Conservation (phyloP, 2,329 filamentous ascomycete species). For the Fusarium metavorans region DNA sequence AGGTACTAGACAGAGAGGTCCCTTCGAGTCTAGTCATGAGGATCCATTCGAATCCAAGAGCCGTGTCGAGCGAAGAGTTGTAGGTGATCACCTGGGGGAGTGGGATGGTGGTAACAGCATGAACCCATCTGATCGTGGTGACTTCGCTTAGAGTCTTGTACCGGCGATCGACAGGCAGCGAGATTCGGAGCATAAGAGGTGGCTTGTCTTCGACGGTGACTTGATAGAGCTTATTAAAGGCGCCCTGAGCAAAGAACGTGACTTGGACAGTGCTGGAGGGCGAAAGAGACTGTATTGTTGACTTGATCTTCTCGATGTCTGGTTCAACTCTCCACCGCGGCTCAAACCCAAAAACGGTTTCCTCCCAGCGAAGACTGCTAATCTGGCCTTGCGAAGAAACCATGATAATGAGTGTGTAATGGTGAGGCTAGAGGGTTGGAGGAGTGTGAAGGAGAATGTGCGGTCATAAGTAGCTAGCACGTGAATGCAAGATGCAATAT, state of each 20-base stretch:
- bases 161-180: slow-evolving; percentile 51
- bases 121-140: slow-evolving; percentile 52
- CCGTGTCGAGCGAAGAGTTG: slow-evolving; percentile 46
- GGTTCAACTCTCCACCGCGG: slow-evolving; percentile 31
- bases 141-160: slow-evolving; percentile 55
- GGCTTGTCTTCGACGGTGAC: neutral
- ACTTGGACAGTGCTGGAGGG: neutral
- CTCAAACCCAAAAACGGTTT: slow-evolving; percentile 11
- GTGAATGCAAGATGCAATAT: neutral
- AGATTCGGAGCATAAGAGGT: slow-evolving; percentile 48
- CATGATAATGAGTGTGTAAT: slow-evolving; percentile 32
- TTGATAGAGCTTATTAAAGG: slow-evolving; percentile 43
- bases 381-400: slow-evolving; percentile 3
- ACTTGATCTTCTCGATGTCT: slow-evolving; percentile 5
- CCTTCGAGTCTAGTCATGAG: slow-evolving; percentile 50
- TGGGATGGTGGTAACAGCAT: slow-evolving; percentile 46
- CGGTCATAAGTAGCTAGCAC: neutral
- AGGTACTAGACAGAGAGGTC: slow-evolving; percentile 44
- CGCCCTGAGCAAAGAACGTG: slow-evolving; percentile 27
- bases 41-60: slow-evolving; percentile 57
- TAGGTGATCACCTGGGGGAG: slow-evolving; percentile 50
- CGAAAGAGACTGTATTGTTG: neutral
- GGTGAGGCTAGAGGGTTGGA: neutral
- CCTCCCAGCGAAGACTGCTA: slow-evolving; percentile 18
- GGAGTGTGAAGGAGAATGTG: neutral